Percentiles rank a stretch among this genome's conserved stretches.
Evolutionary conservation across 1,139 yeast species (phyloP).

Genomic region (Spathaspora sp.): DNA sequence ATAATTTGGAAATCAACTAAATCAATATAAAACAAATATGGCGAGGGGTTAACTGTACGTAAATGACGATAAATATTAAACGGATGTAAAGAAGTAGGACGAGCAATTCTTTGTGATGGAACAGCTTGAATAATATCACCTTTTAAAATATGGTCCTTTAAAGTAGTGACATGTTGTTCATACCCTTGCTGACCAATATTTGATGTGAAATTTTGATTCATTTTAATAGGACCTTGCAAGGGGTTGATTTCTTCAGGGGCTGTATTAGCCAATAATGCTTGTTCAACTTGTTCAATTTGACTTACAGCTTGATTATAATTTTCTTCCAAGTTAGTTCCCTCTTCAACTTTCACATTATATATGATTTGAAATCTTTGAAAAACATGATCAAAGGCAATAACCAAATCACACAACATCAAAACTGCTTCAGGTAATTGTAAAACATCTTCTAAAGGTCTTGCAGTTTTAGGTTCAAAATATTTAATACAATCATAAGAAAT

Average conservation of each 20-base stretch:
- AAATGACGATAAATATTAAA: conserved; percentile 93
- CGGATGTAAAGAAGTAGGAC: conserved; percentile 94
- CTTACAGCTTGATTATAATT: conserved; percentile 57
- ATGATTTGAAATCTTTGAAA: conserved; percentile 90
- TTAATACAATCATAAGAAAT: conserved; percentile 94
- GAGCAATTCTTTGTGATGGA: conserved; percentile 93
- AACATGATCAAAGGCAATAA: conserved; percentile 91
- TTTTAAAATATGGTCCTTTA: conserved; percentile 77
- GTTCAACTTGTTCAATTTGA: conserved; percentile 59
- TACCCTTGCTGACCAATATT: conserved; percentile 94
- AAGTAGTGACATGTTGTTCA: conserved; percentile 69
- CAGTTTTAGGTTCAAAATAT: conserved; percentile 91
- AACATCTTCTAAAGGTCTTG: conserved; percentile 71
- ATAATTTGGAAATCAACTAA: conserved; percentile 88
- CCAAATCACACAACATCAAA: conserved; percentile 85
- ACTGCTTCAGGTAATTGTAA: conserved; percentile 87
- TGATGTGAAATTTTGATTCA: conserved; percentile 68
- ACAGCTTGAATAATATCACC: conserved; percentile 98
- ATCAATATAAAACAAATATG: conserved; percentile 91
- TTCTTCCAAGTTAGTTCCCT: conserved; percentile 39
- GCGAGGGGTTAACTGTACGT: conserved; percentile 95
- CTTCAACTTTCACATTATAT: conserved; percentile 62
- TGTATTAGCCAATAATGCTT: conserved; percentile 43
- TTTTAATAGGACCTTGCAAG: conserved; percentile 68
- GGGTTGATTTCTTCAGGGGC: conserved; percentile 36